Evolutionary conservation across 2,329 filamentous ascomycete species (phyloP), one percentile per base, ranked within the genome.

Genomic region (Boeremia exigua): DNA sequence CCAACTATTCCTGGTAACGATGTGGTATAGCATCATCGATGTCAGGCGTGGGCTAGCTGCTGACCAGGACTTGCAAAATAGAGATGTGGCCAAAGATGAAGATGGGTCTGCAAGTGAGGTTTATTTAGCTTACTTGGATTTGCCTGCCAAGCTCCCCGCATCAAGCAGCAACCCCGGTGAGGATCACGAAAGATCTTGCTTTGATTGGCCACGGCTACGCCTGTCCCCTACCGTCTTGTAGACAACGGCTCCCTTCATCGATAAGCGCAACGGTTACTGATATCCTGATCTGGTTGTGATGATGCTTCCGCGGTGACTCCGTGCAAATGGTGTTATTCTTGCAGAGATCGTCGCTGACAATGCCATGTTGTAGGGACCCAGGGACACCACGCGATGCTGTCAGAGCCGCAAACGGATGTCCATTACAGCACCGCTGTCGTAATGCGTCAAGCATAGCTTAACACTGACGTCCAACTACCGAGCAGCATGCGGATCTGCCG

Each of bases 381-480:
- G 37, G 53, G 32, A 56, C 42, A 51, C 29, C 47, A 56, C 37
- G 53, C 30, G 53, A 32, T 56, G 42, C 32, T 56, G 53, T 56
- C 36, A 51, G 23, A 33, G 46, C 48, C 32, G 47, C 53, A 56
- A 56, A 48, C 47, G 53, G 53, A 47, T n/a, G 32, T 37, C 37
- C 4, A 43, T 23, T 15, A 51, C 37, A 48, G 29, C 36, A 37
- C 32, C 27, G 27, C 29, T 51, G 47, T 47, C 53, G 47, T 56
- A 47, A 56, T 56, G 8, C 17, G 30, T 23, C 11, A 2, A 43
- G 2, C 27, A 17, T 7, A 33, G 12, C 37, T 28, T 49, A 37
- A 37, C 47, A 51, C 42, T 48, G 15, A 27, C 14, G 32, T 25
- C 40, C 14, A 17, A 45, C 12, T 38, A 34, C 25, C 43, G 14